phyloP scores from a whole-genome alignment of 306 rosid genomes.

The Prunus fruticosa region DNA sequence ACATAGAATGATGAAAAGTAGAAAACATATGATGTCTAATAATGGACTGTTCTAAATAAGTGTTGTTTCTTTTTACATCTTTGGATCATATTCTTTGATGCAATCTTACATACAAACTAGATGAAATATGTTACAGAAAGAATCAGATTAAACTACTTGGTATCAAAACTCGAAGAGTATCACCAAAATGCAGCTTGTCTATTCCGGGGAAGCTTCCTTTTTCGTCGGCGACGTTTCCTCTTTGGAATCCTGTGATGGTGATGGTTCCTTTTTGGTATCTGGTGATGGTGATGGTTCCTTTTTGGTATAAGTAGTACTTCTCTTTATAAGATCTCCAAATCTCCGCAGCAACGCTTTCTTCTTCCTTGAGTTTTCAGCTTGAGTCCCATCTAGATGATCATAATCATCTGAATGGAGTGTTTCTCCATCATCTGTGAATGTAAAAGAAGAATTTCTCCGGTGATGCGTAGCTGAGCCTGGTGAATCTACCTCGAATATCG shows the following conservation, averaged over 20 bases:
- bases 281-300: slow-evolving; percentile 14
- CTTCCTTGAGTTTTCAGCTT: slow-evolving; percentile 57
- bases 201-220: slow-evolving; percentile 5
- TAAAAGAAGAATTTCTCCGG: slow-evolving; percentile 18
- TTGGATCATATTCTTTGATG: no score
- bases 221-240: neutral
- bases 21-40: no score
- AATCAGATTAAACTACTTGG: slow-evolving; percentile 1
- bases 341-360: slow-evolving; percentile 71
- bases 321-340: slow-evolving; percentile 79
- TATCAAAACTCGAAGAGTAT: neutral
- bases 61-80: no score
- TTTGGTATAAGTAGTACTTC: slow-evolving; percentile 31
- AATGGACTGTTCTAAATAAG: no score
- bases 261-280: slow-evolving; percentile 20
- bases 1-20: no score
- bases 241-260: neutral
- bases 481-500: slow-evolving; percentile 53
- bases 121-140: neutral
- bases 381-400: slow-evolving; percentile 43
- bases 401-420: slow-evolving; percentile 37
- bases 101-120: neutral
- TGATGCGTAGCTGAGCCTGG: slow-evolving; percentile 40
- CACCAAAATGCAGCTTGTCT: neutral
- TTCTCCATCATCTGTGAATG: slow-evolving; percentile 32